Base-by-base conservation (phyloP, 1,139 yeast genomes). In the Saccharomyces hybrid region DNA sequence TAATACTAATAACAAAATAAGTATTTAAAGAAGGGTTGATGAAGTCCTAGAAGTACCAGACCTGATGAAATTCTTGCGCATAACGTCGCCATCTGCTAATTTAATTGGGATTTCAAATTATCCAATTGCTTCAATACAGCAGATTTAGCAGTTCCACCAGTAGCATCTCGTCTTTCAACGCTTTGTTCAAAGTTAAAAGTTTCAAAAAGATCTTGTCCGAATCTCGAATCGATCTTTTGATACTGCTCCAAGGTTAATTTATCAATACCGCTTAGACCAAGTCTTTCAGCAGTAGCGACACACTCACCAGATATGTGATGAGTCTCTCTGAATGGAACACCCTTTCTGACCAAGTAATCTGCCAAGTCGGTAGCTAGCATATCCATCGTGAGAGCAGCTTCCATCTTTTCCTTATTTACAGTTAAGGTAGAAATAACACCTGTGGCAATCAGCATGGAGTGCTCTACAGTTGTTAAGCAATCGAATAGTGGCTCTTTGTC, bases 311-410 rank as follows among this genome's bases (percentile, higher is more conserved):
- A 89, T 59, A 93, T 91, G 72, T 93, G 98, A 73, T 93, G 99
- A 2, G 99, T 93, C 75, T 93, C 98, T 77, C 99, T 88, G 77
- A 93, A 93, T 56, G 99, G 99, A 60, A 93, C 99, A 55, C 99
- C 99, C 73, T 86, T 90, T 76, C 97, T 84, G 54, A 93, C 99
- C 63, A 93, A 79, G 73, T 93, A 93, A 73, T 93, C 99, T 47
- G 99, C 99, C 65, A 93, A 80, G 71, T 93, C 99, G 25, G 99
- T 93, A 14, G 99, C 99, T 66, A 93, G 80, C 99, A 93, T 95
- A 72, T 95, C 99, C 96, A 91, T 91, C 32, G 98, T 91, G 66
- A 93, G 80, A 0, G 98, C 95, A 47, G 79, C 83, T 64, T 78
- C 79, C 99, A 93, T 93, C 62, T 78, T 84, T 56, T 80, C 84